Conservation (phyloP, 139 green algal species). For the Chlorokybus atmophyticus region DNA sequence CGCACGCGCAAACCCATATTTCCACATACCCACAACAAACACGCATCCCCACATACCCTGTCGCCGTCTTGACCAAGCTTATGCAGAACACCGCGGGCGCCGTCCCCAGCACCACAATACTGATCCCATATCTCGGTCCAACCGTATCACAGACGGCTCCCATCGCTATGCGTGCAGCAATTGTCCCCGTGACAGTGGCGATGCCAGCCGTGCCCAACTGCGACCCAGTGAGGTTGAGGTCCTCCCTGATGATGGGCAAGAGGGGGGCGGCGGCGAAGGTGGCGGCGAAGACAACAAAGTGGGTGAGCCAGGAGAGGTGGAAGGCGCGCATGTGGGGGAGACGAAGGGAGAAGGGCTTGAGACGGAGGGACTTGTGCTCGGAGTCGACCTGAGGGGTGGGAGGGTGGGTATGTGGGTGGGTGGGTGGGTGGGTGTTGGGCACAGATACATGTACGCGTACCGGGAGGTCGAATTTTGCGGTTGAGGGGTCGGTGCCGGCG, state of each 20-base stretch:
- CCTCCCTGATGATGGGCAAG: constrained; percentile 63
- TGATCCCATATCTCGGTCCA: constrained; percentile 52
- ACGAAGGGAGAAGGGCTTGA: constrained; percentile 38
- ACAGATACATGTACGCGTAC: too few relatives aligned
- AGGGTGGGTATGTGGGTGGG: too few relatives aligned
- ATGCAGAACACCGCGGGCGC: constrained; percentile 50
- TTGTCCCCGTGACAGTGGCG: constrained; percentile 45
- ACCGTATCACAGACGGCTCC: constrained; percentile 53
- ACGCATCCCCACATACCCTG: too few relatives aligned
- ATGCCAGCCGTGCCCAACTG: constrained; percentile 44
- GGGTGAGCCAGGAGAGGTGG: constrained; percentile 70
- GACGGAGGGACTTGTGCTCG: constrained; percentile 50
- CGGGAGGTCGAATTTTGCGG: constrained; percentile 5
- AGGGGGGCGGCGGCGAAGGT: constrained; percentile 75
- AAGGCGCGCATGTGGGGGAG: constrained; percentile 51
- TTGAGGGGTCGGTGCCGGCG: neutral
- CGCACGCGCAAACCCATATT: too few relatives aligned
- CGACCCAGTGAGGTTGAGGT: constrained; percentile 57
- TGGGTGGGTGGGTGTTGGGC: too few relatives aligned
- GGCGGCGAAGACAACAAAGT: constrained; percentile 80
- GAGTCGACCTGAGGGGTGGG: too few relatives aligned
- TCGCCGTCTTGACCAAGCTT: constrained; percentile 32
- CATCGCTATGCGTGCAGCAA: constrained; percentile 47
- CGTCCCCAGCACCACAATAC: constrained; percentile 39
- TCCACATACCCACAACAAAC: too few relatives aligned